A percentile compares a stretch with the other conserved stretches of the same genome.
Conservation (phyloP, 768 basidiomycete species). For the Amanita exitialis region DNA sequence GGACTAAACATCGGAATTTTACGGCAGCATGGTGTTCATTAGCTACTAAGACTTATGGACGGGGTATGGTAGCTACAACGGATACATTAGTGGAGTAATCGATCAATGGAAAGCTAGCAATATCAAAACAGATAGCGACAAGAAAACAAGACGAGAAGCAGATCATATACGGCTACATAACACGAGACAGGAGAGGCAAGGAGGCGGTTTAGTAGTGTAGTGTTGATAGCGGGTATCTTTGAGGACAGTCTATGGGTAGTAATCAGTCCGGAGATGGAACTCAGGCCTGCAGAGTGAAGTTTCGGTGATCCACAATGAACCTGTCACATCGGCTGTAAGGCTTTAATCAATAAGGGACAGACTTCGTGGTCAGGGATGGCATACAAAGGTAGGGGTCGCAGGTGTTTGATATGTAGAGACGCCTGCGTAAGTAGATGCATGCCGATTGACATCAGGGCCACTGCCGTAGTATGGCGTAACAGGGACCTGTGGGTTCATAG, state of each 20-base stretch:
- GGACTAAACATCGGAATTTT: neutral
- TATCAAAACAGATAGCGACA: neutral
- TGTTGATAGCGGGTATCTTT: slow-evolving; percentile 1
- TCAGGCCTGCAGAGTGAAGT: neutral
- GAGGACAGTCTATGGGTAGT: neutral
- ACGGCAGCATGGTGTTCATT: neutral
- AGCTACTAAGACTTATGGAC: neutral
- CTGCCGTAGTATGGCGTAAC: neutral
- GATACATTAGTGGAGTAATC: neutral
- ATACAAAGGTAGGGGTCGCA: neutral
- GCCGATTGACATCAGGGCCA: neutral
- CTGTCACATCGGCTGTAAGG: neutral
- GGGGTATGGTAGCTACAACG: neutral
- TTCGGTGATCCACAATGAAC: neutral
- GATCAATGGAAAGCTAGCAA: neutral
- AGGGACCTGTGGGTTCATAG: neutral
- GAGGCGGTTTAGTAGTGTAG: neutral
- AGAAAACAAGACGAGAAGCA: slow-evolving; percentile 3
- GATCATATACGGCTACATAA: slow-evolving; percentile 2
- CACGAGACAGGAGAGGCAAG: neutral
- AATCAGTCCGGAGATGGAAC: neutral
- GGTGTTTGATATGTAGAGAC: neutral
- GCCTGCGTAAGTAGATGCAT: neutral
- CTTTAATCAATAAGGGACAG: neutral
- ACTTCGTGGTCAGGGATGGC: neutral